Conservation (phyloP, 1,284 basidiomycete species). For the Sporisorium scitamineum region DNA sequence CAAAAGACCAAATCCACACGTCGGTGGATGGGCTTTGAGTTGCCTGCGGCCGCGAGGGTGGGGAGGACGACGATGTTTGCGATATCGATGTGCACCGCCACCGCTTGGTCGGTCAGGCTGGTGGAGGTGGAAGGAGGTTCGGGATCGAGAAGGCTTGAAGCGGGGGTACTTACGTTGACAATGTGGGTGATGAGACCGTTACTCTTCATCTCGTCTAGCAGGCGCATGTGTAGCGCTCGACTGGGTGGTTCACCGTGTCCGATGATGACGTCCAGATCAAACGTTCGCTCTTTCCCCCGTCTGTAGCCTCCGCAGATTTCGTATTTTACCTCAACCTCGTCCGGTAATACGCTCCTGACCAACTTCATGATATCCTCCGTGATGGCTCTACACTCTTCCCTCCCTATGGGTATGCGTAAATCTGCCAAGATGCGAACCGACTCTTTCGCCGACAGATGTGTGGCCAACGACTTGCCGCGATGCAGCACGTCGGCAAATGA, state of each 20-base stretch:
- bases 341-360: constrained; percentile 17
- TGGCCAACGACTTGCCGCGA: constrained; percentile 42
- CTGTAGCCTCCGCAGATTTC: constrained; percentile 60
- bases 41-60: too few species aligned
- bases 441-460: constrained; percentile 44
- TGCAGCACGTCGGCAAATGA: constrained; percentile 57
- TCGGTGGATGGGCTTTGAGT: constrained; percentile 20
- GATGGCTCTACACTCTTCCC: constrained; percentile 50
- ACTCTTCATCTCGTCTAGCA: constrained; percentile 41
- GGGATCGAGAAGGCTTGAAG: constrained; percentile 10
- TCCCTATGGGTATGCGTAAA: constrained; percentile 39
- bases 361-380: constrained; percentile 36
- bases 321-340: constrained; percentile 20
- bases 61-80: constrained; percentile 61
- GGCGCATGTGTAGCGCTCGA: constrained; percentile 31
- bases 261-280: constrained; percentile 60
- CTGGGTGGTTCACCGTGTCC: constrained; percentile 22
- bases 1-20: constrained; percentile 47
- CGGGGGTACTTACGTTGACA: constrained; percentile 52
- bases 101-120: too few species aligned
- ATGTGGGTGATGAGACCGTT: constrained; percentile 49
- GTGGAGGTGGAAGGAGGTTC: not conserved
- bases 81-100: constrained; percentile 39
- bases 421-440: constrained; percentile 54
- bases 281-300: constrained; percentile 48